Percentiles rank a stretch among this genome's conserved stretches.
Conservation (phyloP, 495 filamentous ascomycete genomes). For the Penicillium paradoxum region DNA sequence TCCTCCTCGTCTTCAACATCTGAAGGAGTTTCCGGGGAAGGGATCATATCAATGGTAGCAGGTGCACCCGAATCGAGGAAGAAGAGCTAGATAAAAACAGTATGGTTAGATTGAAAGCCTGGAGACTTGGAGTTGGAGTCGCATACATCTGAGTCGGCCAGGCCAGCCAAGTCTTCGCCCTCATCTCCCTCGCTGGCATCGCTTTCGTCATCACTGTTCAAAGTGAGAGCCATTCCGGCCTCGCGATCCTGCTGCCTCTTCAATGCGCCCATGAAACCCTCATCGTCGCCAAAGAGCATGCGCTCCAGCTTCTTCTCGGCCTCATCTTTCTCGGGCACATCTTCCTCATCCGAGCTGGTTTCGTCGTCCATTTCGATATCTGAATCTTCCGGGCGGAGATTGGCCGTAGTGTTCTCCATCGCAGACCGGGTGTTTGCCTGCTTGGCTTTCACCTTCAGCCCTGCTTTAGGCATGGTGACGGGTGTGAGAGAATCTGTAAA, state of each 20-base stretch:
- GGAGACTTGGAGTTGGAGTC: background rate
- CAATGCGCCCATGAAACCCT: conserved; percentile 70
- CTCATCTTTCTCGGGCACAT: conserved; percentile 61
- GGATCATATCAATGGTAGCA: conserved; percentile 39
- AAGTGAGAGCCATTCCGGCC: conserved; percentile 29
- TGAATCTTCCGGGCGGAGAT: conserved; percentile 16
- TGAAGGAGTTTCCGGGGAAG: conserved; percentile 27
- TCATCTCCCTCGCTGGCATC: conserved; percentile 30
- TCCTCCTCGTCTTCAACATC: conserved; percentile 34
- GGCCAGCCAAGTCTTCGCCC: conserved; percentile 50
- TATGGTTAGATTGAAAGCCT: conserved; percentile 2
- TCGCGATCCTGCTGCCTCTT: conserved; percentile 40
- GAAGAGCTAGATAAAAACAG: conserved; percentile 50
- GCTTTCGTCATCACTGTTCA: conserved; percentile 30
- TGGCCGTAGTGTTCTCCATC: conserved; percentile 19
- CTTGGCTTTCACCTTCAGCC: conserved; percentile 34
- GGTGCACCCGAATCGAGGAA: conserved; percentile 62
- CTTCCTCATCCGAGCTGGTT: conserved; percentile 36
- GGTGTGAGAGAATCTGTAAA: background rate
- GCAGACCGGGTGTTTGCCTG: conserved; percentile 22
- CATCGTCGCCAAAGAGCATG: conserved; percentile 78
- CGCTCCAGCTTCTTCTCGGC: conserved; percentile 79
- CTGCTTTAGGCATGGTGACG: conserved; percentile 28
- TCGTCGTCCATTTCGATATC: conserved; percentile 32
- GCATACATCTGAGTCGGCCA: conserved; percentile 39